Base-by-base conservation (phyloP, 1,139 yeast genomes). In the Trichomonascaceae sp. region DNA sequence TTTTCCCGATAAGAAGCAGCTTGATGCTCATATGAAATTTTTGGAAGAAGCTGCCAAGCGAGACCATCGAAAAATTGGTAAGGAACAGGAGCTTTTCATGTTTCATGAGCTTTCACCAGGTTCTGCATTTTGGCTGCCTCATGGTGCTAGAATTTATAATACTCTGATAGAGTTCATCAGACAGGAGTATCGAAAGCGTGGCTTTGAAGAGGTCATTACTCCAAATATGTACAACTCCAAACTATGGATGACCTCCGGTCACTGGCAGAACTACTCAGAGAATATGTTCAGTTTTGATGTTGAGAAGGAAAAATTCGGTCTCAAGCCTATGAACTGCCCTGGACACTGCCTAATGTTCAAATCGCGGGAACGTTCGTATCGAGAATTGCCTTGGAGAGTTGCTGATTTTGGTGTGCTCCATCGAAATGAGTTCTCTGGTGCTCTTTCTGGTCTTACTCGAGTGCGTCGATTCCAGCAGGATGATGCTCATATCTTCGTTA, bases 291-390 rank as follows among this genome's bases (percentile, higher is more conserved):
- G 93, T n/a, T 87, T 90, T 66, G 96, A 90, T 53, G 96, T 90
- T 58, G 96, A 91, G 74, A 90, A 89, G 79, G 97, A 90, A 70
- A 73, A 71, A 54, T 71, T 67, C 66, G 97, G 96, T 58, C 81
- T 93, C 61, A 93, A 93, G 71, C 98, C 99, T 63, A 93, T 93
- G 99, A 93, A 93, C 76, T 91, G 98, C 75, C 99, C 99, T 18
- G 98, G 98, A 51, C 99, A 93, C 73, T 91, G 98, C 77, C 71
- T 93, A 60, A 79, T 93, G 68, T 93, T 87, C 76, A 85, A 85
- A 66, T 74, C 90, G 53, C 83, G 93, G 69, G 96, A 88, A 69
- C 84, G 96, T 71, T 87, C 96, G 1, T 89, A 90, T 74, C 82
- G 96, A 67, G 98, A 93, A 69, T 77, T 93, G 70, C 99, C 99